A percentile compares a stretch with the other conserved stretches of the same genome.
Evolutionary conservation across 305 asterid species (phyloP).

Genomic region (Petunia hybrid): DNA sequence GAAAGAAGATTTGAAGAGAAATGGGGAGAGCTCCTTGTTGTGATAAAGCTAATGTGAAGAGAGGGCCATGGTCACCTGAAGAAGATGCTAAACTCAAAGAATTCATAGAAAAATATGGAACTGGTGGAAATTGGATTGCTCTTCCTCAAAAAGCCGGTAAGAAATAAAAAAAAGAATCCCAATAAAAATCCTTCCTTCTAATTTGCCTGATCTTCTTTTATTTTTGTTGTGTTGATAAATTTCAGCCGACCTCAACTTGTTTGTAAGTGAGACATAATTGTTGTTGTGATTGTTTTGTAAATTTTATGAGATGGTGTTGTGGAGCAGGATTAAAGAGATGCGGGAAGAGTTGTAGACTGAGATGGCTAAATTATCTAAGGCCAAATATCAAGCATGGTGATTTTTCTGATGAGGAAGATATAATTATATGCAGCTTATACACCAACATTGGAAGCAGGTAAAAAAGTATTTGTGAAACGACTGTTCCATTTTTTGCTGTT

Average conservation of each 20-base stretch:
- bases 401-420: constrained; percentile 60
- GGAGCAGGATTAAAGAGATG: constrained; percentile 57
- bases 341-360: constrained; percentile 62
- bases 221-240: neutral
- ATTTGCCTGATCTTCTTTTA: neutral
- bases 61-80: constrained; percentile 97
- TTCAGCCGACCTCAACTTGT: neutral
- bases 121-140: constrained; percentile 89
- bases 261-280: no score
- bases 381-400: constrained; percentile 60
- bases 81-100: constrained; percentile 90
- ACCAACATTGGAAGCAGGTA: constrained; percentile 66
- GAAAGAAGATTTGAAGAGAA: constrained; percentile 39
- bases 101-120: constrained; percentile 69
- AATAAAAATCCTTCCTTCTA: neutral
- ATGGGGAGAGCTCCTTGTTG: constrained; percentile 99
- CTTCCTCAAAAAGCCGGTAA: constrained; percentile 91
- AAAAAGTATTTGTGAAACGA: neutral
- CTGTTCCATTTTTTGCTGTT: neutral
- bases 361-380: constrained; percentile 62
- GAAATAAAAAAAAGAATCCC: neutral
- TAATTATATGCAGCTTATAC: constrained; percentile 56
- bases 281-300: neutral
- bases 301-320: constrained; percentile 3
- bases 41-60: constrained; percentile 92